A percentile compares a stretch with the other conserved stretches of the same genome.
phyloP scores from a whole-genome alignment of 2,329 filamentous ascomycete species.

The Fusarium albidum region DNA sequence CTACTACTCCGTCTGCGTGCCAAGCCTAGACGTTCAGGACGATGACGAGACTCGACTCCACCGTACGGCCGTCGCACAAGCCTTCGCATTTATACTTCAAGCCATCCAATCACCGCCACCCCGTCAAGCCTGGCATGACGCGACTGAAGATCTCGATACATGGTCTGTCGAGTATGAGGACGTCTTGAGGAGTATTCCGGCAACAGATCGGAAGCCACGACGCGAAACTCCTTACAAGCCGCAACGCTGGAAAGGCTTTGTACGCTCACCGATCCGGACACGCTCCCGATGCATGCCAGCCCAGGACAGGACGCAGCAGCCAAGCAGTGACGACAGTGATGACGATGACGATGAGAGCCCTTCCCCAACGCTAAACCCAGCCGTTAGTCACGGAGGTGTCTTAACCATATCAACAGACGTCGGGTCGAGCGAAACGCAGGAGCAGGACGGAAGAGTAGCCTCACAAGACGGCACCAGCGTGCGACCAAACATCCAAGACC shows the following conservation, averaged over 20 bases:
- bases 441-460: neutral
- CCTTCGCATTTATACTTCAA: slow-evolving; percentile 49
- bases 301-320: no score
- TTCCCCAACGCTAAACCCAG: neutral
- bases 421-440: neutral
- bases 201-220: slow-evolving; percentile 30
- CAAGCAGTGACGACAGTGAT: slow-evolving; percentile 17
- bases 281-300: slow-evolving; percentile 27
- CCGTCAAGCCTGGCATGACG: slow-evolving; percentile 43
- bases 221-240: slow-evolving; percentile 37
- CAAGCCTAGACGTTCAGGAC: slow-evolving; percentile 44
- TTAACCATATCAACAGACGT: neutral
- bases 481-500: slow-evolving; percentile 21
- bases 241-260: slow-evolving; percentile 42
- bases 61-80: slow-evolving; percentile 48
- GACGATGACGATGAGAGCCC: slow-evolving; percentile 7
- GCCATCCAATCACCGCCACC: slow-evolving; percentile 42
- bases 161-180: slow-evolving; percentile 48
- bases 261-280: slow-evolving; percentile 42
- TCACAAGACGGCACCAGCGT: neutral
- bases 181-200: slow-evolving; percentile 38
- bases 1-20: slow-evolving; percentile 45
- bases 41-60: slow-evolving; percentile 46
- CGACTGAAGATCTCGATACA: slow-evolving; percentile 38
- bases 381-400: neutral